These are phyloP conservation scores for Penicillium daleae DNA, from an alignment of 495 filamentous ascomycete species.

Conservation along the genomic window DNA sequence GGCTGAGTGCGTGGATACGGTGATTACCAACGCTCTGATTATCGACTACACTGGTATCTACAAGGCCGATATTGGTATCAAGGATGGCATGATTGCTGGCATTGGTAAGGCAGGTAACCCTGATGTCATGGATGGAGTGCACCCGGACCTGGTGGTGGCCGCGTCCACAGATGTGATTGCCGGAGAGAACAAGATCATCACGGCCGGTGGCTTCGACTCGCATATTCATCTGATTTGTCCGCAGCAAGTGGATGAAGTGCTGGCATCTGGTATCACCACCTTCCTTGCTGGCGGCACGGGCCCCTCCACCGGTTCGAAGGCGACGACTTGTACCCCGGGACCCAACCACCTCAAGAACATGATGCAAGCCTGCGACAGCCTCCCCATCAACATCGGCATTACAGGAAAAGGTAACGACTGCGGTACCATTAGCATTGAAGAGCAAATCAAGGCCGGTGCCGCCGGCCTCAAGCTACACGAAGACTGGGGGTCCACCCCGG, in stretches of 20 bases:
- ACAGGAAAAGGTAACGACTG: slow-evolving; percentile 97
- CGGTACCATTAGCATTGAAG: slow-evolving; percentile 66
- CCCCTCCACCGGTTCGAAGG: slow-evolving; percentile 88
- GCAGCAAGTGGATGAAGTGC: slow-evolving; percentile 85
- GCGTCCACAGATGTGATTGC: slow-evolving; percentile 95
- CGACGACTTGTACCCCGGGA: slow-evolving; percentile 94
- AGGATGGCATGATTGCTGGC: slow-evolving; percentile 81
- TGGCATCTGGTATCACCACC: slow-evolving; percentile 88
- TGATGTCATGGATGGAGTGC: slow-evolving; percentile 92
- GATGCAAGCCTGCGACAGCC: slow-evolving; percentile 83
- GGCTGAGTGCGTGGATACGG: slow-evolving; percentile 75
- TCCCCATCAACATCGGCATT: slow-evolving; percentile 93
- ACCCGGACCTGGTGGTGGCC: slow-evolving; percentile 78
- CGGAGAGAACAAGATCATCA: slow-evolving; percentile 90
- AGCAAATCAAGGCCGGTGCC: slow-evolving; percentile 83
- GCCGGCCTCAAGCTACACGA: slow-evolving; percentile 96
- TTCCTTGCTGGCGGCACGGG: slow-evolving; percentile 93
- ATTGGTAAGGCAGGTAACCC: slow-evolving; percentile 99
- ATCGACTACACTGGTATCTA: slow-evolving; percentile 93
- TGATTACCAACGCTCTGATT: slow-evolving; percentile 91
- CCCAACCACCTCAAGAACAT: slow-evolving; percentile 85
- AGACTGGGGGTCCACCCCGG: slow-evolving; percentile 94
- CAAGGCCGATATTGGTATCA: slow-evolving; percentile 97
- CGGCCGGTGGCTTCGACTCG: slow-evolving; percentile 87
- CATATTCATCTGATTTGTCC: slow-evolving; percentile 98